Evolutionary conservation across 768 basidiomycete species (phyloP), one percentile per base, ranked within the genome.

Genomic region (Phanerochaete carnosa): DNA sequence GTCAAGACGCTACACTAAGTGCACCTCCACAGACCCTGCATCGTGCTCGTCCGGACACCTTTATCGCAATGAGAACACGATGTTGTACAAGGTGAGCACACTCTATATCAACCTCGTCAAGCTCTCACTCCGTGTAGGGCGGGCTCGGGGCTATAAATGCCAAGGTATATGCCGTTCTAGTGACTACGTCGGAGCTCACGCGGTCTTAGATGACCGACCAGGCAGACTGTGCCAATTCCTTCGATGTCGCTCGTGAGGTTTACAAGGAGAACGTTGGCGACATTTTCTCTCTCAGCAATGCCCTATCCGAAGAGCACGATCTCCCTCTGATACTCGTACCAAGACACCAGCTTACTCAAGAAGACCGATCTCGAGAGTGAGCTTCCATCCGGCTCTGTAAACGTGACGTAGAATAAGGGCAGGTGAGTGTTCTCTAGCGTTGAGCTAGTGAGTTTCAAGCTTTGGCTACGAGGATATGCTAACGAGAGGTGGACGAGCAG

Each of bases 211-310:
- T 19, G 6, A 12, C 39, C 8, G 6, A 12, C 11, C 49, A 89
- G 83, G 90, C 92, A 2, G 90, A 91, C 62, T 83, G 80, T 67
- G 92, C 94, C 65, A 84, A 85, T 30, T 78, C 95, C 11, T 86
- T 99, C 30, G 96, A 98, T 64, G 94, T 98, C 7, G 97, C 96
- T 1, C 83, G 97, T 2, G 94, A 94, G 71, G 95, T 95, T 0
- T 98, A 89, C 77, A 92, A 89, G 66, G 95, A 99, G 72, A 96
- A 96, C 65, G 81, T 96, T 46, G 83, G 85, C 16, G 96, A 99
- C 68, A 93, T 97, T 56, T 86, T 87, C 63, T 80, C 87, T 55
- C 76, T 94, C 35, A 84, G 83, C 61, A 76, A 77, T 15, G 75
- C 74, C 0, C 74, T 94, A 15, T 77, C 84, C 0, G 84, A 90